A percentile compares a stretch with the other conserved stretches of the same genome.
Conservation (phyloP, 1,284 basidiomycete species). For the Hemileia vastatrix region DNA sequence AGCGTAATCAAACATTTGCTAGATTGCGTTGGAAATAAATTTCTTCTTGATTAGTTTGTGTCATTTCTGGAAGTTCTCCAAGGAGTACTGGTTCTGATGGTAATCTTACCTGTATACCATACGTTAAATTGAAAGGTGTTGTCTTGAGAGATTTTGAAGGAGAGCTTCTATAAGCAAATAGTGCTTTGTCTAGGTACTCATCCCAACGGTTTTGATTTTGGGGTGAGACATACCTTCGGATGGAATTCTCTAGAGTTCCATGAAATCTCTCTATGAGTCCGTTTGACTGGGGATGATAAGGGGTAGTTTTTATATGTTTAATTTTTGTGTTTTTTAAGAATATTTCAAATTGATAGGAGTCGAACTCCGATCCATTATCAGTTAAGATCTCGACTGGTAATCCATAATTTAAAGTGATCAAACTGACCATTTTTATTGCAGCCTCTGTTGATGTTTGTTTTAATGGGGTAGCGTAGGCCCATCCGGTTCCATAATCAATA, state of each 20-base stretch:
- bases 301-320: neutral
- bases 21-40: no score
- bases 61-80: neutral
- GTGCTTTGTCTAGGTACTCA: neutral
- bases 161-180: slow-evolving; percentile 1
- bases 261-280: slow-evolving; percentile 11
- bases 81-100: neutral
- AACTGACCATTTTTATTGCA: neutral
- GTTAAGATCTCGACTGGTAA: neutral
- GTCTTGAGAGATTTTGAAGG: neutral
- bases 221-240: neutral
- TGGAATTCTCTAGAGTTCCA: neutral
- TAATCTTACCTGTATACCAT: neutral
- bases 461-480: slow-evolving; percentile 1
- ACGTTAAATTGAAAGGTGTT: slow-evolving; percentile 1
- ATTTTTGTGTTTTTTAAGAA: neutral
- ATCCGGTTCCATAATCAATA: slow-evolving; percentile 10
- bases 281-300: slow-evolving; percentile 10
- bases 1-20: no score
- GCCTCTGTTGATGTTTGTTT: neutral
- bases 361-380: slow-evolving; percentile 5
- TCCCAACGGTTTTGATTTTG: slow-evolving; percentile 8
- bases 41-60: no score
- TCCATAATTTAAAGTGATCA: neutral
- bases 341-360: neutral